Evolutionary conservation across 768 basidiomycete genomes (phyloP).

Genomic region (Lentinula raphanica): DNA sequence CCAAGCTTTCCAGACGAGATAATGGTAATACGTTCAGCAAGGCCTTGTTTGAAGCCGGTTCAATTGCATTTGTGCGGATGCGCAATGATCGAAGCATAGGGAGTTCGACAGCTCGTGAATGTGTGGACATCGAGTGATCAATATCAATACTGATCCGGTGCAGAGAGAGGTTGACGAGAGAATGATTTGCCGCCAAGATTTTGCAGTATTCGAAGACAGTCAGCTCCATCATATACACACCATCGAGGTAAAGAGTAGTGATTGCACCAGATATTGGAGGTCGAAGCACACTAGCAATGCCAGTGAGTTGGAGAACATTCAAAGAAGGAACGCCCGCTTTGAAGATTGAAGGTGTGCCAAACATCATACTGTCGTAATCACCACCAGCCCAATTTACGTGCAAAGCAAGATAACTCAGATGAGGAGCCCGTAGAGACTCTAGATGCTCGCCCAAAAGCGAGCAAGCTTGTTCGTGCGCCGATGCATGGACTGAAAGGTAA

Average conservation of each 20-base stretch:
- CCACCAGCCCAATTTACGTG: slow-evolving; percentile 16
- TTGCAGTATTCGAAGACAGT: slow-evolving; percentile 29
- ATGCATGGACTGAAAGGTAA: slow-evolving; percentile 27
- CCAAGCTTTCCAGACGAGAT: slow-evolving; percentile 30
- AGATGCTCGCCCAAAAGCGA: slow-evolving; percentile 25
- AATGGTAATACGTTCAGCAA: slow-evolving; percentile 21
- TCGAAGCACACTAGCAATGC: slow-evolving; percentile 33
- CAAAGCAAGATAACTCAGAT: slow-evolving; percentile 35
- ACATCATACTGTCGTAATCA: slow-evolving; percentile 16
- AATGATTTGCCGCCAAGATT: slow-evolving; percentile 29
- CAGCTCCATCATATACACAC: slow-evolving; percentile 30
- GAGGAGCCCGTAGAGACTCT: slow-evolving; percentile 22
- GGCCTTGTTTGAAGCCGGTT: slow-evolving; percentile 22
- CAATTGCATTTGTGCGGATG: slow-evolving; percentile 26
- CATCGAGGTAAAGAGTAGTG: slow-evolving; percentile 40
- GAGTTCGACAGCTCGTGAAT: slow-evolving; percentile 22
- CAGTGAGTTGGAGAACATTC: slow-evolving; percentile 36
- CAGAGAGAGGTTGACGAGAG: slow-evolving; percentile 37
- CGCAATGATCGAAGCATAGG: slow-evolving; percentile 35
- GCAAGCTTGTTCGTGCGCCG: slow-evolving; percentile 14
- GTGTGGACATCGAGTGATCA: slow-evolving; percentile 6
- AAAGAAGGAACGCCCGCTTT: slow-evolving; percentile 26
- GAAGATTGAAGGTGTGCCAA: slow-evolving; percentile 27
- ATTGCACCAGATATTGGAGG: slow-evolving; percentile 29
- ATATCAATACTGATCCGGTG: slow-evolving; percentile 24